phyloP scores from a whole-genome alignment of 2,329 filamentous ascomycete genomes.

The Cordyceps cateniannulata region DNA sequence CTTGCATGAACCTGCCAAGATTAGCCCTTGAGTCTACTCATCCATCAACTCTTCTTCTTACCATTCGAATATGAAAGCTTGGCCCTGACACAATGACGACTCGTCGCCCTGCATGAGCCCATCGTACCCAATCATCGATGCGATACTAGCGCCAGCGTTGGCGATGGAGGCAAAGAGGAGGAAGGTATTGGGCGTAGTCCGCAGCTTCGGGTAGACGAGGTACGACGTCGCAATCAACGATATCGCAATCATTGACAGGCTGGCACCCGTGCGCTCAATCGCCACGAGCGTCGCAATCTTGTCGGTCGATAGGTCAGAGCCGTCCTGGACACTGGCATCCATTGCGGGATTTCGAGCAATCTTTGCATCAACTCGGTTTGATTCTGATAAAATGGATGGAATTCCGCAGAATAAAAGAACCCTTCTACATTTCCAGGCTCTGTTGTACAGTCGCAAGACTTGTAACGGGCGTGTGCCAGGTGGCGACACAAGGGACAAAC shows the following conservation, averaged over 20 bases:
- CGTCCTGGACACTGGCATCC: background rate
- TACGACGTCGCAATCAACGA: constrained; percentile 43
- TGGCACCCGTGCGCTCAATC: constrained; percentile 47
- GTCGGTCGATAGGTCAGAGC: constrained; percentile 23
- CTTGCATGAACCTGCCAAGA: constrained; percentile 61
- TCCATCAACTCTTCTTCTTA: constrained; percentile 33
- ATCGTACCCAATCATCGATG: constrained; percentile 64
- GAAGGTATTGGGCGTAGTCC: constrained; percentile 51
- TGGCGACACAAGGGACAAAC: constrained; percentile 9
- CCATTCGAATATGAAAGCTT: constrained; percentile 59
- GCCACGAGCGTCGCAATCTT: constrained; percentile 40
- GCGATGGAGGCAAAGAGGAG: constrained; percentile 31
- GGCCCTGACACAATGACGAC: constrained; percentile 54
- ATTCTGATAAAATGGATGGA: background rate
- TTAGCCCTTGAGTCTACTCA: background rate
- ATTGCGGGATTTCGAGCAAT: background rate
- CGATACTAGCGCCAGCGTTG: constrained; percentile 49
- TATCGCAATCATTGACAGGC: constrained; percentile 47
- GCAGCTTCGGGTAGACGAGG: constrained; percentile 41
- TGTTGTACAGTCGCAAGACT: background rate
- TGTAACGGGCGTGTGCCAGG: constrained; percentile 6
- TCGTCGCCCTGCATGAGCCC: constrained; percentile 49
- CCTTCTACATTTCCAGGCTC: background rate
- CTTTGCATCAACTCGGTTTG: background rate
- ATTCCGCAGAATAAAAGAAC: background rate